These are phyloP conservation scores for Eimeria necatrix DNA, from an alignment of 169 alveolate species.

Conservation along the genomic window DNA sequence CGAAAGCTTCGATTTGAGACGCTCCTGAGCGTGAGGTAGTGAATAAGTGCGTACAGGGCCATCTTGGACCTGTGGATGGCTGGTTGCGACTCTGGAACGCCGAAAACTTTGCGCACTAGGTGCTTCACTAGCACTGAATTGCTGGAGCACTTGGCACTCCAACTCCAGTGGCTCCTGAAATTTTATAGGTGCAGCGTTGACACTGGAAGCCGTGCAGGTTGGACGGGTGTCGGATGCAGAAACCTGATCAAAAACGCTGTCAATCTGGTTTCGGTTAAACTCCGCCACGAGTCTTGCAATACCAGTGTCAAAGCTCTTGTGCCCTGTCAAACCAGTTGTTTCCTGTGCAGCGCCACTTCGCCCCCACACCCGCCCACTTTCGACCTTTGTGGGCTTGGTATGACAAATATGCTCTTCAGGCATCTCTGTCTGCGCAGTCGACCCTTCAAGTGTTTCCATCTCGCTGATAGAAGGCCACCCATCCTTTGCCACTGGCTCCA, in stretches of 20 bases:
- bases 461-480: slow-evolving; percentile 61
- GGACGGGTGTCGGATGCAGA: background rate
- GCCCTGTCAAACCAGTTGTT: background rate
- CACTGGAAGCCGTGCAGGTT: slow-evolving; percentile 51
- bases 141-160: slow-evolving; percentile 53
- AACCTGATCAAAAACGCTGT: background rate
- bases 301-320: background rate
- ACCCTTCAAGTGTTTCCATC: slow-evolving; percentile 44
- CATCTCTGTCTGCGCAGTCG: slow-evolving; percentile 43
- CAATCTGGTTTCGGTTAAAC: background rate
- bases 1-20: slow-evolving; percentile 57
- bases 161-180: slow-evolving; percentile 55
- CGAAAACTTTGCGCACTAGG: slow-evolving; percentile 29
- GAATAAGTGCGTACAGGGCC: background rate
- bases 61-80: background rate
- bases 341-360: background rate
- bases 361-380: background rate
- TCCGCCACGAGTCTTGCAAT: background rate
- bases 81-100: slow-evolving; percentile 16
- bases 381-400: background rate
- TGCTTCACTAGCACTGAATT: background rate
- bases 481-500: slow-evolving; percentile 1
- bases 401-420: slow-evolving; percentile 41
- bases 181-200: slow-evolving; percentile 51
- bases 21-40: slow-evolving; percentile 38